phyloP scores from a whole-genome alignment of 768 basidiomycete genomes.

The Tulasnella sp. region DNA sequence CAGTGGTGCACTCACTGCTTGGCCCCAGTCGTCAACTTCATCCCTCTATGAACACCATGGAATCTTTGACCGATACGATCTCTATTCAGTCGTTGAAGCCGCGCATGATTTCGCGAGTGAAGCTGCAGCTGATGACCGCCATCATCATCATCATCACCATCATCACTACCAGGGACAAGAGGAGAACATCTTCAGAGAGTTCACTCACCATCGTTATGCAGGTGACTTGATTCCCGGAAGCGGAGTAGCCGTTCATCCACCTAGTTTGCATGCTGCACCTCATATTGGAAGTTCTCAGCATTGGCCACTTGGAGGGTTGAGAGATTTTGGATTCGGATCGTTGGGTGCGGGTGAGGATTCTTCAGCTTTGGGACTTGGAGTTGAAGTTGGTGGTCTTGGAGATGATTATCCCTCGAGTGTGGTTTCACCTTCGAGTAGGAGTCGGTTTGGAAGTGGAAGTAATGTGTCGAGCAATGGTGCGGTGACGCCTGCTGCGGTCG shows the following conservation, averaged over 20 bases:
- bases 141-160: constrained; percentile 11
- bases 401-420: constrained; percentile 14
- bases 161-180: constrained; percentile 9
- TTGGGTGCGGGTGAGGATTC: no score
- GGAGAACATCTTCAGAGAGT: constrained; percentile 11
- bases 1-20: constrained; percentile 9
- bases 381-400: not conserved
- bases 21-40: constrained; percentile 7
- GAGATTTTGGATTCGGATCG: not conserved
- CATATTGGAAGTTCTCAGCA: not conserved
- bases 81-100: constrained; percentile 17
- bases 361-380: constrained; percentile 8
- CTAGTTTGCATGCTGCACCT: constrained; percentile 7
- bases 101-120: constrained; percentile 19
- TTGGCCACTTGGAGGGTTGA: not conserved
- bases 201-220: constrained; percentile 19
- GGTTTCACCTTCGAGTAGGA: no score
- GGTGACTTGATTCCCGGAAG: constrained; percentile 18
- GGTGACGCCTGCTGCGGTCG: no score
- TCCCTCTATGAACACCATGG: constrained; percentile 16
- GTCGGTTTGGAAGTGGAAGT: no score
- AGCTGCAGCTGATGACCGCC: constrained; percentile 6
- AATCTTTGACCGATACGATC: constrained; percentile 18
- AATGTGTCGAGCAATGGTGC: no score
- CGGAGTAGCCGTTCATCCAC: constrained; percentile 14